Base-by-base conservation (phyloP, 208 protist genomes). In the Acanthamoeba comandoni region DNA sequence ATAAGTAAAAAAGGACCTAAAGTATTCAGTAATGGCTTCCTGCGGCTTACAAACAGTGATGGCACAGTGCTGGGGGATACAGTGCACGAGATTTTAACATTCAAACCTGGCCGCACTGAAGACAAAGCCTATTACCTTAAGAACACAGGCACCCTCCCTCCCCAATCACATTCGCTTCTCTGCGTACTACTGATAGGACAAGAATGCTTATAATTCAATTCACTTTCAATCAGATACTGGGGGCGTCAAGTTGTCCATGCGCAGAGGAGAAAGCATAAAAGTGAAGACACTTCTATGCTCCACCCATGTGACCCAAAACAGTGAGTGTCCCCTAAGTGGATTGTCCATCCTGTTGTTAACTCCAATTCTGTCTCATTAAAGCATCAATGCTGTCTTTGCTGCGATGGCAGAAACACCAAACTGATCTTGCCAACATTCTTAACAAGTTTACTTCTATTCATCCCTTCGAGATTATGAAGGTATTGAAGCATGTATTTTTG, bases 321-420 rank as follows among this genome's bases (percentile, higher is more conserved):
- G 82, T 90, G 60, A 43, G 19, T 52, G 2, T 24, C 24, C 35
- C n/a, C 7, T 8, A n/a, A 43, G 35, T 5, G 5, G 35, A 43
- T 43, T 43, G 35, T 43, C 35, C 35, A 43, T 43, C 35, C 35
- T 43, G 35, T 1, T 43, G 35, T 43, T 43, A 43, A 43, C 35
- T 43, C 5, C 35, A 43, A 5, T 43, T 43, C 35, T 43, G 35
- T 43, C 35, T 5, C 35, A 43, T 43, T 43, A 60, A 22, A 90
- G 82, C 82, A 65, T 70, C 62, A 35, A 90, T 90, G 82, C 82
- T 90, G 17, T 60, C 62, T 9, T 22, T 90, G 62, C n/a, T 90
- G 62, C 58, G 75, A 35, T 90, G 82, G 82, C n/a, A 65, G 22
- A 49, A 51, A 2, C 82, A 90, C 29, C 82, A 75, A 9, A 70